A percentile compares a stretch with the other conserved stretches of the same genome.
phyloP scores from a whole-genome alignment of 768 basidiomycete genomes.

The Suillus decipiens region DNA sequence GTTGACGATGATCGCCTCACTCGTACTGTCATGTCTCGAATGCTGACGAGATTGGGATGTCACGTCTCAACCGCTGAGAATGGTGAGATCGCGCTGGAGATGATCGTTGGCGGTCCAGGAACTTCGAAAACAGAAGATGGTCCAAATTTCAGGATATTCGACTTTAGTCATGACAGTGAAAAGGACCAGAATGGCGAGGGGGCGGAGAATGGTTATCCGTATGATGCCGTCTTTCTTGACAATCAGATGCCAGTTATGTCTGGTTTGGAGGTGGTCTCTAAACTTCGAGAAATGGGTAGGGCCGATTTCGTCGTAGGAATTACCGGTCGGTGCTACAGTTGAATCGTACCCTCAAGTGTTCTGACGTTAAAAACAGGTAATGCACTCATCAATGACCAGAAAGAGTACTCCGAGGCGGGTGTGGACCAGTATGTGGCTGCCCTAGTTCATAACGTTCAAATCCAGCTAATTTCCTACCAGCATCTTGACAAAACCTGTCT shows the following conservation, averaged over 20 bases:
- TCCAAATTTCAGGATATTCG: conserved; percentile 16
- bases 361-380: conserved; percentile 45
- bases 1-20: conserved; percentile 86
- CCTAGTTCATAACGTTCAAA: neutral
- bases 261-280: conserved; percentile 67
- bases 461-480: conserved; percentile 34
- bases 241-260: conserved; percentile 88
- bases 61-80: conserved; percentile 81
- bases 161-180: neutral
- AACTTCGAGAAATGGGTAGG: conserved; percentile 64
- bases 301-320: conserved; percentile 82
- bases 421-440: conserved; percentile 61
- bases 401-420: conserved; percentile 74
- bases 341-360: neutral
- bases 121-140: conserved; percentile 7
- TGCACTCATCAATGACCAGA: conserved; percentile 61
- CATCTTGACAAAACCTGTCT: conserved; percentile 79
- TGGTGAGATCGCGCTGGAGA: conserved; percentile 73
- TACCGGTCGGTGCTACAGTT: conserved; percentile 48
- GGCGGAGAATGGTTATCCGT: conserved; percentile 19
- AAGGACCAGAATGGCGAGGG: neutral
- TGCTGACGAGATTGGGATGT: conserved; percentile 79
- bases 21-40: conserved; percentile 76
- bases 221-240: conserved; percentile 54
- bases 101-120: conserved; percentile 51